Evolutionary conservation across 495 filamentous ascomycete species (phyloP).

Genomic region (Aspergillus affinis): DNA sequence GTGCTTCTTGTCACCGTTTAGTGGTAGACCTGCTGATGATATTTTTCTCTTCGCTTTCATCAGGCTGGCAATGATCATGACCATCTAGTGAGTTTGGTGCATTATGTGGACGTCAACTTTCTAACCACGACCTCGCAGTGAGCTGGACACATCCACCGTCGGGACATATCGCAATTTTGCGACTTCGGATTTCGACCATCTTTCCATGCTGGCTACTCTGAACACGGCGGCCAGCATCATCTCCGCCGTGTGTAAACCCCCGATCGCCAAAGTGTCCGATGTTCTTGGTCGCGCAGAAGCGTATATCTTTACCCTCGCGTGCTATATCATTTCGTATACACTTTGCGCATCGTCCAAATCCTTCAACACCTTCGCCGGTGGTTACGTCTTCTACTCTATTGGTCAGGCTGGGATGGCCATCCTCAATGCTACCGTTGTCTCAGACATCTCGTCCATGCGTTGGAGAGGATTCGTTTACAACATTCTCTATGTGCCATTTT

Average conservation of each 20-base stretch:
- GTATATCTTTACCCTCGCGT: slow-evolving; percentile 42
- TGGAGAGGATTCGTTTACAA: slow-evolving; percentile 48
- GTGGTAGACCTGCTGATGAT: slow-evolving; percentile 9
- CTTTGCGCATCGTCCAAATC: slow-evolving; percentile 44
- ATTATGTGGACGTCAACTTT: background rate
- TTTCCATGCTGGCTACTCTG: slow-evolving; percentile 42
- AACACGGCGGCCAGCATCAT: slow-evolving; percentile 46
- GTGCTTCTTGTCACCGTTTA: background rate
- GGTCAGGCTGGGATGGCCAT: slow-evolving; percentile 47
- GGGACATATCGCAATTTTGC: slow-evolving; percentile 49
- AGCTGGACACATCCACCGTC: slow-evolving; percentile 49
- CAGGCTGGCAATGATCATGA: slow-evolving; percentile 43
- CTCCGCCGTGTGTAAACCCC: slow-evolving; percentile 46
- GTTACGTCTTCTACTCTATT: slow-evolving; percentile 45
- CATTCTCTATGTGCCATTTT: slow-evolving; percentile 46
- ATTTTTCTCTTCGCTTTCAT: slow-evolving; percentile 4
- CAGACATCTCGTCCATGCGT: slow-evolving; percentile 45
- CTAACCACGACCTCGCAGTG: slow-evolving; percentile 19
- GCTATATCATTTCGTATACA: slow-evolving; percentile 48
- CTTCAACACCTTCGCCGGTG: slow-evolving; percentile 45
- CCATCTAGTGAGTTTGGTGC: slow-evolving; percentile 39
- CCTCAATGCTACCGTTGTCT: slow-evolving; percentile 48
- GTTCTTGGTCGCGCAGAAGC: slow-evolving; percentile 47
- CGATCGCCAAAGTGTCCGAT: slow-evolving; percentile 50
- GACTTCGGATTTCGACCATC: slow-evolving; percentile 40